These are phyloP conservation scores for Cyclocybe cylindracea DNA, from an alignment of 768 basidiomycete species.

Conservation along the genomic window DNA sequence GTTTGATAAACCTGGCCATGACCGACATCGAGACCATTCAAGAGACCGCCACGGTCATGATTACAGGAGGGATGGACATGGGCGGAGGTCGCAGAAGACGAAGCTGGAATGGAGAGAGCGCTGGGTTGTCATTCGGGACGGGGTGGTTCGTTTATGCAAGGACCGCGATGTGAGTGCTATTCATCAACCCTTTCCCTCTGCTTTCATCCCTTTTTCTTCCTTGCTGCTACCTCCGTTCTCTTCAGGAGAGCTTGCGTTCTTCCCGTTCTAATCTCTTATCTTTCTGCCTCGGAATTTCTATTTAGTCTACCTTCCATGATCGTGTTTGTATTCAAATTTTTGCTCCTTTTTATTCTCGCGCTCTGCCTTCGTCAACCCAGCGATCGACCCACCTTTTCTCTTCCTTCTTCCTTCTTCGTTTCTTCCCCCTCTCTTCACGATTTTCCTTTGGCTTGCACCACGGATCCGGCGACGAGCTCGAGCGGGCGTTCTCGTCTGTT, in stretches of 20 bases:
- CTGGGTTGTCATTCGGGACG: conserved; percentile 64
- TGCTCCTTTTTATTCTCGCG: background rate
- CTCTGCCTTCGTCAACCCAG: too few species aligned
- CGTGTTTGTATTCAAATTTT: background rate
- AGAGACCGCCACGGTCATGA: too few species aligned
- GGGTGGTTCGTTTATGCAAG: conserved; percentile 54
- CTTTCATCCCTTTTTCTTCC: background rate
- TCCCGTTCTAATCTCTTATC: background rate
- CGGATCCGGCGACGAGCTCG: too few species aligned
- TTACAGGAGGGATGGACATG: background rate
- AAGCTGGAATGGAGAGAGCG: conserved; percentile 63
- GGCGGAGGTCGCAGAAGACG: conserved; percentile 14
- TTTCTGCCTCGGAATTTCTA: background rate
- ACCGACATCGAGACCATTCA: too few species aligned
- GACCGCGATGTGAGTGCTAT: conserved; percentile 46
- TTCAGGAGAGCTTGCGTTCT: background rate
- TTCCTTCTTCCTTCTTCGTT: background rate
- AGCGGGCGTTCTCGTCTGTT: too few species aligned
- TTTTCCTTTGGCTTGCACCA: too few species aligned
- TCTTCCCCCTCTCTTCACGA: too few species aligned
- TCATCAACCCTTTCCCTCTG: background rate
- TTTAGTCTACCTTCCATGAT: background rate
- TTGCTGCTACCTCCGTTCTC: background rate
- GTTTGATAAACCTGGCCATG: too few species aligned
- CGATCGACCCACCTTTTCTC: background rate